Evolutionary conservation across 2,329 filamentous ascomycete species (phyloP).

Genomic region (Pseudogymnoascus destructans): DNA sequence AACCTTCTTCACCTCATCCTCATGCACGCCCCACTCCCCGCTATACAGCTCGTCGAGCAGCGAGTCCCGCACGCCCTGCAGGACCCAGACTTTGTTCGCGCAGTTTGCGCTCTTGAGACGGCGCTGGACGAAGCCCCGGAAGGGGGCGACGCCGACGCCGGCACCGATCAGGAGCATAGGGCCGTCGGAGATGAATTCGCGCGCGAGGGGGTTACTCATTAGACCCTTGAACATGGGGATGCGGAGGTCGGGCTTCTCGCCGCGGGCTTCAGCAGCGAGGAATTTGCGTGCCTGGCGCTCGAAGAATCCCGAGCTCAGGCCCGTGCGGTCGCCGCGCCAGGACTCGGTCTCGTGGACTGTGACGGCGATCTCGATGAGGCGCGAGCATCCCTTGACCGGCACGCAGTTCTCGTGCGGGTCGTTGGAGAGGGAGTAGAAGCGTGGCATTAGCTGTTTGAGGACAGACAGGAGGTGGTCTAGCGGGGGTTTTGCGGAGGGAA

Average conservation of each 20-base stretch:
- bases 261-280: conserved; percentile 51
- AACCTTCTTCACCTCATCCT: conserved; percentile 72
- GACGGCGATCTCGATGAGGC: conserved; percentile 90
- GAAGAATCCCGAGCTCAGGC: conserved; percentile 85
- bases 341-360: conserved; percentile 79
- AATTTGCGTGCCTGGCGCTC: conserved; percentile 69
- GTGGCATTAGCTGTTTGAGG: conserved; percentile 83
- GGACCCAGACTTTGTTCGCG: conserved; percentile 94
- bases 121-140: conserved; percentile 94
- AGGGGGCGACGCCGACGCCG: conserved; percentile 91
- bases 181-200: conserved; percentile 82
- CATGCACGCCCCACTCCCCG: conserved; percentile 90
- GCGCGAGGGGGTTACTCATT: conserved; percentile 91
- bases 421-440: conserved; percentile 96
- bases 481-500: conserved; percentile 82
- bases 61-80: conserved; percentile 88
- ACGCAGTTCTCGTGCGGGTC: conserved; percentile 60
- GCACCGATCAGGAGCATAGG: conserved; percentile 97
- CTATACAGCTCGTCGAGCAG: conserved; percentile 92
- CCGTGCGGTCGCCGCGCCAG: conserved; percentile 67
- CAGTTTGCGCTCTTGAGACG: conserved; percentile 88
- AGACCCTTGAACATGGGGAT: conserved; percentile 97
- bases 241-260: conserved; percentile 50
- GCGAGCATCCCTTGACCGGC: conserved; percentile 39
- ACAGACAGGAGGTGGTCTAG: conserved; percentile 68